Conservation (phyloP, 768 basidiomycete genomes). For the Dacryopinax primogenitus region DNA sequence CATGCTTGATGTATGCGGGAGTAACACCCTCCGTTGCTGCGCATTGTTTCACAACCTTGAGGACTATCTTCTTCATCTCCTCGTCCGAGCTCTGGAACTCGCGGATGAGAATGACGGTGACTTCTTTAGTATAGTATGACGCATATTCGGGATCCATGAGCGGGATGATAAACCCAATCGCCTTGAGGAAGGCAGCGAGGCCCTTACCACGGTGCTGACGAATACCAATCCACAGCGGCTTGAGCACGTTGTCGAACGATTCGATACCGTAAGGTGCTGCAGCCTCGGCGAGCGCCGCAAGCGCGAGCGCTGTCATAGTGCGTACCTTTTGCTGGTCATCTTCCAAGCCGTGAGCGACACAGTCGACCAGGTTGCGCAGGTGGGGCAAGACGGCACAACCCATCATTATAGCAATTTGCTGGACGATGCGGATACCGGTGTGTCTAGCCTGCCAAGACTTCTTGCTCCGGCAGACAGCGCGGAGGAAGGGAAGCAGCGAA, state of each 20-base stretch:
- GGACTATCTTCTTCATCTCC: slow-evolving; percentile 99
- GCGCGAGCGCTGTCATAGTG: slow-evolving; percentile 84
- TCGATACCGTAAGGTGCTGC: slow-evolving; percentile 98
- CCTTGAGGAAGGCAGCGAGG: slow-evolving; percentile 88
- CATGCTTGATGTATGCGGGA: slow-evolving; percentile 87
- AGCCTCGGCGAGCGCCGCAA: slow-evolving; percentile 93
- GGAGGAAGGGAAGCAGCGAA: slow-evolving; percentile 91
- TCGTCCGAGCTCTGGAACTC: slow-evolving; percentile 99
- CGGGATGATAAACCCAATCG: slow-evolving; percentile 98
- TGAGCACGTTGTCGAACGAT: slow-evolving; percentile 94
- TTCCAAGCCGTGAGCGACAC: slow-evolving; percentile 82
- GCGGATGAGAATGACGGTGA: slow-evolving; percentile 89
- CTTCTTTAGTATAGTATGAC: slow-evolving; percentile 97
- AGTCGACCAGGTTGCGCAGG: slow-evolving; percentile 88
- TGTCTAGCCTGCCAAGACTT: slow-evolving; percentile 99
- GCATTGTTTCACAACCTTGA: slow-evolving; percentile 98
- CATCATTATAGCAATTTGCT: slow-evolving; percentile 99
- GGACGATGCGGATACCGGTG: slow-evolving; percentile 97
- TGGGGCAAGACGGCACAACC: slow-evolving; percentile 96
- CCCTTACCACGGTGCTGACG: slow-evolving; percentile 91
- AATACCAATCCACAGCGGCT: slow-evolving; percentile 88
- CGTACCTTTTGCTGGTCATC: slow-evolving; percentile 95
- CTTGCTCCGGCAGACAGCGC: slow-evolving; percentile 95
- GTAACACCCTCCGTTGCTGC: slow-evolving; percentile 97
- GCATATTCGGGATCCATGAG: slow-evolving; percentile 99